A percentile compares a stretch with the other conserved stretches of the same genome.
Conservation (phyloP, 306 rosid genomes). For the Pyrus betulifolia region DNA sequence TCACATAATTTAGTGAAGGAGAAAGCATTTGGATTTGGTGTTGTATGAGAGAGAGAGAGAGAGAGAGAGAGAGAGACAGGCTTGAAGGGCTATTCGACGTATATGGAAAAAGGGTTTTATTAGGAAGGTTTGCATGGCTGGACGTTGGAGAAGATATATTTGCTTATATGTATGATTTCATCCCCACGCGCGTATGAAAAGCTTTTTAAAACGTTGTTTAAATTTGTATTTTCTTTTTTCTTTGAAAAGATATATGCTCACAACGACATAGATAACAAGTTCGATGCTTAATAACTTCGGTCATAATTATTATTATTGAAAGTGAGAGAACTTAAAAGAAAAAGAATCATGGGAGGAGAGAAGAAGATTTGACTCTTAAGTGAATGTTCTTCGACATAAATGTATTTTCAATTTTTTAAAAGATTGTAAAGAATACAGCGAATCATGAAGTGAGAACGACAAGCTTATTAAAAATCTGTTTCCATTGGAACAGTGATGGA, state of each 20-base stretch:
- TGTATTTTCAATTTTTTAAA: background rate
- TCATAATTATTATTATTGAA: background rate
- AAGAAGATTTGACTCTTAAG: background rate
- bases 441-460: background rate
- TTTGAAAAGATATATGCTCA: no score
- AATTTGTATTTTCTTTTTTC: no score
- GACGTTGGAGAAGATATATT: background rate
- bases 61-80: background rate
- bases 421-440: background rate
- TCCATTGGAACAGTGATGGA: background rate
- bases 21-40: background rate
- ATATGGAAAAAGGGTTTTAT: background rate
- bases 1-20: background rate
- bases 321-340: background rate
- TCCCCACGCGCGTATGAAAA: no score
- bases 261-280: no score
- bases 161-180: background rate
- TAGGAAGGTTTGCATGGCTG: constrained; percentile 20
- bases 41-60: background rate
- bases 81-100: background rate
- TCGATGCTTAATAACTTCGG: background rate
- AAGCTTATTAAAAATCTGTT: background rate
- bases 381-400: background rate
- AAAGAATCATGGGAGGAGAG: background rate
- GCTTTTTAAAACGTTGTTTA: no score